Evolutionary conservation across 2,329 filamentous ascomycete genomes (phyloP), one percentile per base, ranked within the genome.

Genomic region (Pseudogymnoascus sp.): DNA sequence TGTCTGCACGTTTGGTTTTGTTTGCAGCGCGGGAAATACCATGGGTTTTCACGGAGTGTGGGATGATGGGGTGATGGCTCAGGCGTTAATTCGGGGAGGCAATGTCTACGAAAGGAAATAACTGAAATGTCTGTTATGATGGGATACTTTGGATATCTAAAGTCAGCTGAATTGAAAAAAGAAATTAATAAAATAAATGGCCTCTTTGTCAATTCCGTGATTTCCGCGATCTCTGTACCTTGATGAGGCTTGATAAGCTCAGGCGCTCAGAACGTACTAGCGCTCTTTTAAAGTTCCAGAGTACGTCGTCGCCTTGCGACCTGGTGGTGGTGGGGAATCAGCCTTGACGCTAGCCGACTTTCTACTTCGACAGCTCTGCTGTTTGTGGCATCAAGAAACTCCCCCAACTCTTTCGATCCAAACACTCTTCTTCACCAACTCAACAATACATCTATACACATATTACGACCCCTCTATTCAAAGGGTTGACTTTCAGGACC

Each of bases 351-450:
- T 50, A 50, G 24, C 24, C 44, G 44, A 50, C 44, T 50, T 50
- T 50, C 44, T 50, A 50, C 44, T 50, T 50, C 44, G 44, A 50
- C 44, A 50, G 44, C 24, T 50, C 44, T 50, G 44, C 44, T 50
- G 44, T 50, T 50, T 50, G 44, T 50, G 21, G 44, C 44, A 8
- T 50, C 44, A 50, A 29, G 24, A 50, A n/a, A 26, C 44, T n/a
- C 24, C 3, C 24, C 44, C 44, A 50, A 50, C 44, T 50, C 44
- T 50, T 50, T 50, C 44, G 44, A 50, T 50, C 24, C 44, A 50
- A 50, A 26, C 21, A 50, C 44, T 29, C 44, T 50, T 26, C 44
- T 50, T 29, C 44, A 50, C 24, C 24, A 50, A 50, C 14, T 11
- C 44, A 4, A 6, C 14, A 50, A 50, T 50, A 50, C 44, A n/a